Base-by-base conservation (phyloP, 2,329 filamentous ascomycete genomes). In the Biscogniauxia mediterranea region DNA sequence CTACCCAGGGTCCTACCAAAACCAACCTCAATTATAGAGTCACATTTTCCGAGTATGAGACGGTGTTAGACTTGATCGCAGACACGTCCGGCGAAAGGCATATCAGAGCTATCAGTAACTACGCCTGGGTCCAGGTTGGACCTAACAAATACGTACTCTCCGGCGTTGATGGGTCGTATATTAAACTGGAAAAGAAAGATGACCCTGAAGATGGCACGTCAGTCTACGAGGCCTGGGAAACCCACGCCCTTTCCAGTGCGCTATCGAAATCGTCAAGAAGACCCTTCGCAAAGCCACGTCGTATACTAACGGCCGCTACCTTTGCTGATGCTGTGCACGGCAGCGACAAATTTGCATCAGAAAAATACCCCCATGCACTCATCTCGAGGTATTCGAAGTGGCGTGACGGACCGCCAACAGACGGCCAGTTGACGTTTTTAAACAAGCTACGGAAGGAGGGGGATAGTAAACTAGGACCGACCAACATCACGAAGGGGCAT, bases 41-140 rank as follows among this genome's bases (percentile, higher is more conserved):
- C 28, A 89, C 86, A 0, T 96, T 98, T 70, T 94, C 91, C 7
- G 92, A 97, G 68, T 99, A 98, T 74, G 90, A 91, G 61, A 94
- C 90, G 2, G 88, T 99, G n/a, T 89, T 93, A 66, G 95, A 98
- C 70, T 83, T 99, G 15, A 89, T 99, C 42, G 84, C 89, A 52
- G 94, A 98, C 73, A 89, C 88, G 0, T 89, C 88, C 2, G 86
- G 85, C 26, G 94, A 98, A 70, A 82, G 82, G 52, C 89, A 93
- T 70, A 93, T 98, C 63, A 87, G 92, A 52, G 80, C 83, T 17
- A 80, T 96, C 20, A 97, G 92, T 72, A 81, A 81, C 15, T 80
- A 91, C 71, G 83, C 92, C 0, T 99, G 95, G 95, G 92, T 98
- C 1, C 86, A 89, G 67, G 84, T 94, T 42, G 86, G 83, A n/a